phyloP scores from a whole-genome alignment of 768 basidiomycete species.

The Clathrus columnatus region DNA sequence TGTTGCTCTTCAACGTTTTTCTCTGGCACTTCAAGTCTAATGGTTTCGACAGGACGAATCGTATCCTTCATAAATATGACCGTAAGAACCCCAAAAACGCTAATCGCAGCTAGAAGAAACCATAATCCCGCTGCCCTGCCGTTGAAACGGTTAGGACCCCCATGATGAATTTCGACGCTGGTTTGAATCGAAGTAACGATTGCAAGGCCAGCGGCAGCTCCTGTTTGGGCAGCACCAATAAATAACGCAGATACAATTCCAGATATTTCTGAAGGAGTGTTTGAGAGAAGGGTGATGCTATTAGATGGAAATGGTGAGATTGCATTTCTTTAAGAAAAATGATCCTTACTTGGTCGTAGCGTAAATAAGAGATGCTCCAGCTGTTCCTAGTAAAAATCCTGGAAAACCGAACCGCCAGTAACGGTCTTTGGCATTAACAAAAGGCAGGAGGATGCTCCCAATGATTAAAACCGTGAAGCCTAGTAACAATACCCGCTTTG shows the following conservation, averaged over 20 bases:
- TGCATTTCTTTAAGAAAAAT: not conserved
- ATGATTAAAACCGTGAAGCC: conserved; percentile 31
- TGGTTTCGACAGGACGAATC: not conserved
- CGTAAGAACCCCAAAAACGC: conserved; percentile 25
- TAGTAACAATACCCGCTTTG: conserved; percentile 38
- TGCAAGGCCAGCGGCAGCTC: conserved; percentile 41
- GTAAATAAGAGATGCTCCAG: conserved; percentile 37
- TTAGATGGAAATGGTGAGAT: not conserved
- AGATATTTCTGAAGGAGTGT: conserved; percentile 39
- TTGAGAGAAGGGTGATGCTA: conserved; percentile 45
- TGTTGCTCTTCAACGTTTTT: too few species aligned
- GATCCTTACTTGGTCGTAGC: conserved; percentile 38
- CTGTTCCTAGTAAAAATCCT: conserved; percentile 40
- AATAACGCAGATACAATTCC: conserved; percentile 49
- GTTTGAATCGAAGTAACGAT: conserved; percentile 40
- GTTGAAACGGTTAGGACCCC: conserved; percentile 24
- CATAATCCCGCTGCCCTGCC: conserved; percentile 34
- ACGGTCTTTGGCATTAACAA: conserved; percentile 28
- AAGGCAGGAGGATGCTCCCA: conserved; percentile 34
- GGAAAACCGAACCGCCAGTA: conserved; percentile 45
- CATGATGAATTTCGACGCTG: conserved; percentile 29
- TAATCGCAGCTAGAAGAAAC: conserved; percentile 33
- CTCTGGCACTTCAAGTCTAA: not conserved
- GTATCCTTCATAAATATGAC: conserved; percentile 21
- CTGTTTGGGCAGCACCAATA: conserved; percentile 43